Evolutionary conservation across 352 stramenopile genomes (phyloP), one percentile per base, ranked within the genome.

Genomic region (Globisporangium ultimum): DNA sequence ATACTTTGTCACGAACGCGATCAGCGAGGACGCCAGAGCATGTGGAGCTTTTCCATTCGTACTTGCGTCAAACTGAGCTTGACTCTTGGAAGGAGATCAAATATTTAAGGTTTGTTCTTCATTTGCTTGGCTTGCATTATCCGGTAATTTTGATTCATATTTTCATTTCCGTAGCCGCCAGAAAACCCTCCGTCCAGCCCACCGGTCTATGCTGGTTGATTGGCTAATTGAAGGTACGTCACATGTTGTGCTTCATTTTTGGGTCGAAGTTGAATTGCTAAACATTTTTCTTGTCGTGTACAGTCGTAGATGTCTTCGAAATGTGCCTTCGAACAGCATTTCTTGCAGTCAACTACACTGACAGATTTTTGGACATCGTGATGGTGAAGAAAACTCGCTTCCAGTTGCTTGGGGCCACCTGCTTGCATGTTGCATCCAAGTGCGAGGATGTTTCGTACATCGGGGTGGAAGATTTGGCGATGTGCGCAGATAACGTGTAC

Each of bases 371-470:
- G 48, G 84, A 95, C 40, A 91, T 91, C 34, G 85, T 92, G 38
- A 91, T 92, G 83, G 85, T 95, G 34, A 93, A 91, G 68, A 95
- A 91, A 55, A 93, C 82, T 10, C 80, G 85, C 9, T 97, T 95
- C 34, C 89, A 97, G 66, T 52, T 97, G 28, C 74, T 97, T n/a
- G 89, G 88, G 20, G 89, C 89, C 10, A 97, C 89, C 0, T 96
- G 88, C 51, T 65, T 97, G 48, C 89, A 97, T 58, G 86, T 97
- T 17, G 89, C 89, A 0, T 96, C 86, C 12, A 97, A 97, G 55
- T 96, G 86, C 61, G 89, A 97, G 76, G 89, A 97, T 47, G 89
- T 97, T 3, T 96, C 88, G 32, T 97, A 97, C 70, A 97, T 97
- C 59, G 88, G 88, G 12, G 88, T 97, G 32, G 87, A 96, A 60